A percentile compares a stretch with the other conserved stretches of the same genome.
phyloP scores from a whole-genome alignment of 177 flowering plant genomes.

The Tripterygium wilfordii region DNA sequence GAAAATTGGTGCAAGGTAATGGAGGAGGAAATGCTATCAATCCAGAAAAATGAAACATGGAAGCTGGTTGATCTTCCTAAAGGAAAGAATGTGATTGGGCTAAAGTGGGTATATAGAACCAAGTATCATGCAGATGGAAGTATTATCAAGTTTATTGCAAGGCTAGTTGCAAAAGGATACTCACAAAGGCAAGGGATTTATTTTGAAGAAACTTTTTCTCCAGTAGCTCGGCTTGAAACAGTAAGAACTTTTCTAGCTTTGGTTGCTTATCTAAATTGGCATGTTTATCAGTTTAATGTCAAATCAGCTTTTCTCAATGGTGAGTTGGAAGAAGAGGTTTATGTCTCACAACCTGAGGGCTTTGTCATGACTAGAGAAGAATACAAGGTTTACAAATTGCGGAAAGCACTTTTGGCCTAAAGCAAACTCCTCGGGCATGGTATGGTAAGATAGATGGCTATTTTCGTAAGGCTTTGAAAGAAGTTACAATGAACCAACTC shows the following conservation, averaged over 20 bases:
- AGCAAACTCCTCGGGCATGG: too few relatives aligned
- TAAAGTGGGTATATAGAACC: conserved; percentile 8
- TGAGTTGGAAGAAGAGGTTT: not conserved
- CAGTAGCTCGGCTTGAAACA: conserved; percentile 3
- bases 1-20: conserved; percentile 3
- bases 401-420: too few relatives aligned
- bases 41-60: conserved; percentile 9
- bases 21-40: conserved; percentile 4
- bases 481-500: not conserved
- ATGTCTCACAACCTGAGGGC: not conserved
- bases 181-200: not conserved
- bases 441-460: too few relatives aligned
- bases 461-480: not conserved
- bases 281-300: too few relatives aligned
- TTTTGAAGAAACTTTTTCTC: conserved; percentile 4
- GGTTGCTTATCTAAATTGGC: not conserved
- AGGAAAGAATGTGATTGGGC: too few relatives aligned
- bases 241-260: not conserved
- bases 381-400: not conserved
- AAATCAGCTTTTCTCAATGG: too few relatives aligned
- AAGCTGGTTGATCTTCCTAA: conserved; percentile 1
- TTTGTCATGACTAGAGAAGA: not conserved
- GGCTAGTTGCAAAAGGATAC: too few relatives aligned
- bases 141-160: not conserved
- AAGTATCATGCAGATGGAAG: conserved; percentile 6